Conservation (phyloP, 2,329 filamentous ascomycete genomes). For the Helminthosporium solani region DNA sequence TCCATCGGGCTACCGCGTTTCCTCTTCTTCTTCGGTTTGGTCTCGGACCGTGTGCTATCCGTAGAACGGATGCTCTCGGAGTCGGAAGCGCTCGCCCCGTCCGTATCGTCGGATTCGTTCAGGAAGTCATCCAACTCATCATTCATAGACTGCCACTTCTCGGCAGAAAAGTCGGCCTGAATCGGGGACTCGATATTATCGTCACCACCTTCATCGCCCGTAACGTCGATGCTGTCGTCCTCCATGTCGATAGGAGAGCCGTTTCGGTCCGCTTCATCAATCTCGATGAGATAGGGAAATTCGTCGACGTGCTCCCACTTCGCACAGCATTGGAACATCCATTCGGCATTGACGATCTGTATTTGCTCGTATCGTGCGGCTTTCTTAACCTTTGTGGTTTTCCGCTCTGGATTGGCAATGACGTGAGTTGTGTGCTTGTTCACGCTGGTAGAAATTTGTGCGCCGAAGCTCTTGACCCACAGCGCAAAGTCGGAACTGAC, state of each 20-base stretch:
- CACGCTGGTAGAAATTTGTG: slow-evolving; percentile 62
- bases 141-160: slow-evolving; percentile 55
- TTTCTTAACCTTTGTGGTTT: slow-evolving; percentile 88
- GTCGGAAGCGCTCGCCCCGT: slow-evolving; percentile 31
- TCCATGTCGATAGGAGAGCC: slow-evolving; percentile 43
- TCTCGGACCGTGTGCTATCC: slow-evolving; percentile 27
- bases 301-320: slow-evolving; percentile 83
- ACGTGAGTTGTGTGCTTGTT: slow-evolving; percentile 63
- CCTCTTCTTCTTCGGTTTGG: slow-evolving; percentile 24
- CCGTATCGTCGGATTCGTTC: slow-evolving; percentile 45
- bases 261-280: slow-evolving; percentile 64
- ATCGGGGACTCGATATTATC: slow-evolving; percentile 26
- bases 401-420: slow-evolving; percentile 67
- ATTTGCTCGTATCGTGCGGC: slow-evolving; percentile 77
- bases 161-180: slow-evolving; percentile 24
- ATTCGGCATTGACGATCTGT: slow-evolving; percentile 88
- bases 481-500: slow-evolving; percentile 75
- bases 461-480: slow-evolving; percentile 85
- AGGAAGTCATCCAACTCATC: slow-evolving; percentile 77
- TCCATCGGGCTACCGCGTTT: slow-evolving; percentile 41
- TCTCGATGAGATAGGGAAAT: slow-evolving; percentile 72
- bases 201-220: slow-evolving; percentile 41
- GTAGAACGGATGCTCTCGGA: slow-evolving; percentile 38
- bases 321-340: slow-evolving; percentile 81
- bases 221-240: slow-evolving; percentile 47